phyloP scores from a whole-genome alignment of 345 rosid genomes.

The Hibiscus tridactylites region DNA sequence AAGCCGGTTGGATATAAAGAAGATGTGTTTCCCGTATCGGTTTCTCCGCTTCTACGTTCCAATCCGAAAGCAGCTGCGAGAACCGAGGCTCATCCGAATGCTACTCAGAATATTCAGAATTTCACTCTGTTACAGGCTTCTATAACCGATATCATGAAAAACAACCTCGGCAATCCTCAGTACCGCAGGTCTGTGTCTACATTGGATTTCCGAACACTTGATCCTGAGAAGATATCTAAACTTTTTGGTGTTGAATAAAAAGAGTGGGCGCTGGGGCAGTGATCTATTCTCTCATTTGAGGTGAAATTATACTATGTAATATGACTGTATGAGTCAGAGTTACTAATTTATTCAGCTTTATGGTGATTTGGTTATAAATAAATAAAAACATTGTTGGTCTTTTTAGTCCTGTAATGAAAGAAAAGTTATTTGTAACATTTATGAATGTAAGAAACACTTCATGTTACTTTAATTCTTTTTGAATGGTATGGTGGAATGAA shows the following conservation, averaged over 20 bases:
- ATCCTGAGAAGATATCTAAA: slow-evolving; percentile 27
- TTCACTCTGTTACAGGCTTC: slow-evolving; percentile 45
- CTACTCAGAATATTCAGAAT: slow-evolving; percentile 32
- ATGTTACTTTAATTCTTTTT: background rate
- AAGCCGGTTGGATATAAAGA: slow-evolving; percentile 14
- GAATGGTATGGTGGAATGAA: background rate
- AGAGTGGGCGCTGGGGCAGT: background rate
- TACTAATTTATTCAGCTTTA: background rate
- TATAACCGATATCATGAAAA: slow-evolving; percentile 37
- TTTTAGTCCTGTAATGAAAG: background rate
- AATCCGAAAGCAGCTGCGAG: slow-evolving; percentile 7
- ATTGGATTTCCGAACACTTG: slow-evolving; percentile 36
- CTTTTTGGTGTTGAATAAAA: slow-evolving; percentile 2
- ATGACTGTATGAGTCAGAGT: background rate
- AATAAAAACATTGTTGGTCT: background rate
- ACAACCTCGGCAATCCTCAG: slow-evolving; percentile 31
- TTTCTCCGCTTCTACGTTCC: slow-evolving; percentile 29
- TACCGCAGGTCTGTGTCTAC: slow-evolving; percentile 47
- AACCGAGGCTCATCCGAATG: slow-evolving; percentile 52
- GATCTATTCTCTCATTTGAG: background rate
- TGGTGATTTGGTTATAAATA: background rate
- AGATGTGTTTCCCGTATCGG: slow-evolving; percentile 14
- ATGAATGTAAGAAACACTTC: background rate
- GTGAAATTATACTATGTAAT: background rate
- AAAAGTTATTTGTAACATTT: background rate